phyloP scores from a whole-genome alignment of 2,329 filamentous ascomycete genomes.

The Cercospora canescens region DNA sequence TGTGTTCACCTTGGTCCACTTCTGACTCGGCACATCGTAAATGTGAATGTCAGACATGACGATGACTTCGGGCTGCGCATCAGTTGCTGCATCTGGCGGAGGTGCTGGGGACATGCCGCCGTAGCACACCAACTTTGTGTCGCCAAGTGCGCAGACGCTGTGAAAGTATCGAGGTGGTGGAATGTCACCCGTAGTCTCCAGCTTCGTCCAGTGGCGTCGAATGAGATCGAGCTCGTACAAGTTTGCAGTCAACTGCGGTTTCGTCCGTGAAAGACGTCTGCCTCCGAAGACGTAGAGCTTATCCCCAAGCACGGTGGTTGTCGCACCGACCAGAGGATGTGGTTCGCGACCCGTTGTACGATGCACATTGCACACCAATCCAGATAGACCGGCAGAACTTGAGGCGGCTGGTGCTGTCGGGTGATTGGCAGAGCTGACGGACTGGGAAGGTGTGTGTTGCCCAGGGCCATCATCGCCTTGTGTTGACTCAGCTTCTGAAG shows the following conservation, averaged over 20 bases:
- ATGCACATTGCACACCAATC: slow-evolving; percentile 68
- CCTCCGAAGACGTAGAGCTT: slow-evolving; percentile 97
- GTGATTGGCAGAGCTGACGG: slow-evolving; percentile 15
- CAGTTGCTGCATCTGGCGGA: slow-evolving; percentile 66
- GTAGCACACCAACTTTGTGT: slow-evolving; percentile 96
- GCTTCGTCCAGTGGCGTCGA: slow-evolving; percentile 86
- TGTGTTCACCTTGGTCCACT: slow-evolving; percentile 76
- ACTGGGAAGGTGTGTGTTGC: slow-evolving; percentile 33
- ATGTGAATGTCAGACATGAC: slow-evolving; percentile 99
- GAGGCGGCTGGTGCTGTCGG: slow-evolving; percentile 32
- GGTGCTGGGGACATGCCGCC: slow-evolving; percentile 86
- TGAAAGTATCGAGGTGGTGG: slow-evolving; percentile 95
- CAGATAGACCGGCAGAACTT: slow-evolving; percentile 62
- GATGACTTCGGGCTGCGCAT: slow-evolving; percentile 62
- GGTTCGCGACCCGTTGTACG: slow-evolving; percentile 90
- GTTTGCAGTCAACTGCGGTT: slow-evolving; percentile 83
- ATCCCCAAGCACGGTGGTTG: slow-evolving; percentile 91
- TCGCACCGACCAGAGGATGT: slow-evolving; percentile 87
- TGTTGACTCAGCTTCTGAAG: slow-evolving; percentile 37
- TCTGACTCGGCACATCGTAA: slow-evolving; percentile 78
- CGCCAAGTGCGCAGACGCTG: slow-evolving; percentile 88
- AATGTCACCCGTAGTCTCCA: slow-evolving; percentile 80
- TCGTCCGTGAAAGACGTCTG: slow-evolving; percentile 77
- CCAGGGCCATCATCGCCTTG: slow-evolving; percentile 27
- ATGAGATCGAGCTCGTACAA: slow-evolving; percentile 93